These are phyloP conservation scores for Schizophyllum commune DNA, from an alignment of 1,284 basidiomycete species.

Conservation along the genomic window DNA sequence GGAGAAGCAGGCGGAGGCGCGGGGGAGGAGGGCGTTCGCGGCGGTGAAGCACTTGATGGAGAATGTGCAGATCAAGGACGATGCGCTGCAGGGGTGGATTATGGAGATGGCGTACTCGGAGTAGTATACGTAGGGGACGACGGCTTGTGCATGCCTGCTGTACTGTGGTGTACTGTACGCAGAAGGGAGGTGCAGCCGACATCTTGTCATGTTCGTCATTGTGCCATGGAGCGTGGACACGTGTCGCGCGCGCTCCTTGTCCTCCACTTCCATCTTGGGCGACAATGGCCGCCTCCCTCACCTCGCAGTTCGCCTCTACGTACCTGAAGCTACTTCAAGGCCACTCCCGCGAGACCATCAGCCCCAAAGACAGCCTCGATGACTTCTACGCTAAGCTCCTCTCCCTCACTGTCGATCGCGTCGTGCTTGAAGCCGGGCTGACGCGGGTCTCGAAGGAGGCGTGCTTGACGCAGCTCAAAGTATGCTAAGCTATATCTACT, in stretches of 20 bases:
- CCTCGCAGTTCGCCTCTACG: conserved; percentile 30
- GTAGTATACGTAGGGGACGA: not conserved
- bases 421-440: conserved; percentile 35
- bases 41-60: conserved; percentile 55
- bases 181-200: no score
- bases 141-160: no score
- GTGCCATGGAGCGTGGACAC: not conserved
- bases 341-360: conserved; percentile 12
- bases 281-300: not conserved
- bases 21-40: conserved; percentile 63
- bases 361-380: conserved; percentile 21
- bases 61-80: conserved; percentile 58
- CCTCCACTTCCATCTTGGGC: not conserved
- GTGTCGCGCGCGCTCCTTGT: not conserved
- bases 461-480: conserved; percentile 36
- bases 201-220: no score
- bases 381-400: conserved; percentile 5
- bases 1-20: conserved; percentile 58
- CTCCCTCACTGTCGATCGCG: conserved; percentile 20
- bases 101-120: conserved; percentile 61
- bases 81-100: conserved; percentile 68
- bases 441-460: conserved; percentile 28
- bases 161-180: no score
- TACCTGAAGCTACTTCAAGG: conserved; percentile 39
- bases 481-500: no score